Evolutionary conservation across 2,329 filamentous ascomycete genomes (phyloP).

Genomic region (Aureobasidium sp.): DNA sequence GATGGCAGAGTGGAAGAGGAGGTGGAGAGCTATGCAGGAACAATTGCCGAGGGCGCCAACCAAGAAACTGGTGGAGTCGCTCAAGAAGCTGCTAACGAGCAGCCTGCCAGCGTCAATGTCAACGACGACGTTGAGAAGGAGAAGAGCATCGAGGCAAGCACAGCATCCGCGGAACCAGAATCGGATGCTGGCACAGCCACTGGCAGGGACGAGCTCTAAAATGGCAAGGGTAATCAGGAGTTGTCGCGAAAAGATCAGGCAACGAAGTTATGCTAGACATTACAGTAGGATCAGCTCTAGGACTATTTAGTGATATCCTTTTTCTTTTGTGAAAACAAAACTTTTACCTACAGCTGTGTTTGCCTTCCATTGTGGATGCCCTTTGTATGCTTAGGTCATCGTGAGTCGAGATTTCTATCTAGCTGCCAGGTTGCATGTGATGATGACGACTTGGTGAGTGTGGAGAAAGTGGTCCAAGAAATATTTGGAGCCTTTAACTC

Average conservation of each 20-base stretch:
- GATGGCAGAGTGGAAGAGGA: constrained; percentile 33
- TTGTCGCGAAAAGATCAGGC: constrained; percentile 6
- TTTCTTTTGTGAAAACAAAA: neutral
- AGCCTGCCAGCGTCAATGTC: constrained; percentile 35
- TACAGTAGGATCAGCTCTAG: constrained; percentile 3
- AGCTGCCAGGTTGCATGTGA: neutral
- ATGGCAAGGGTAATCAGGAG: neutral
- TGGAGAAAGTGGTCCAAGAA: neutral
- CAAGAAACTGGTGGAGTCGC: constrained; percentile 46
- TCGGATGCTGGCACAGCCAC: constrained; percentile 17
- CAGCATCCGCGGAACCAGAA: constrained; percentile 19
- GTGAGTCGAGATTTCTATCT: neutral
- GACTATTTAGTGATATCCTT: constrained; percentile 10
- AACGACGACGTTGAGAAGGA: constrained; percentile 40
- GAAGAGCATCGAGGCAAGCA: constrained; percentile 30
- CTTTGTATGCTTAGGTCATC: neutral
- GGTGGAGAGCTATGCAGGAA: constrained; percentile 34
- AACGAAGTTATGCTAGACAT: constrained; percentile 1
- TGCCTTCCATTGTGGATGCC: neutral
- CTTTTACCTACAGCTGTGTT: neutral
- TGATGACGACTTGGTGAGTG: constrained; percentile 1
- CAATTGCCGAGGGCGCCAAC: constrained; percentile 51
- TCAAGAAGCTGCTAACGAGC: constrained; percentile 32
- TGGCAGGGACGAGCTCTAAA: constrained; percentile 20
- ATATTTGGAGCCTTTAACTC: neutral